Evolutionary conservation across 768 basidiomycete species (phyloP).

Genomic region (Mrakia gelida): DNA sequence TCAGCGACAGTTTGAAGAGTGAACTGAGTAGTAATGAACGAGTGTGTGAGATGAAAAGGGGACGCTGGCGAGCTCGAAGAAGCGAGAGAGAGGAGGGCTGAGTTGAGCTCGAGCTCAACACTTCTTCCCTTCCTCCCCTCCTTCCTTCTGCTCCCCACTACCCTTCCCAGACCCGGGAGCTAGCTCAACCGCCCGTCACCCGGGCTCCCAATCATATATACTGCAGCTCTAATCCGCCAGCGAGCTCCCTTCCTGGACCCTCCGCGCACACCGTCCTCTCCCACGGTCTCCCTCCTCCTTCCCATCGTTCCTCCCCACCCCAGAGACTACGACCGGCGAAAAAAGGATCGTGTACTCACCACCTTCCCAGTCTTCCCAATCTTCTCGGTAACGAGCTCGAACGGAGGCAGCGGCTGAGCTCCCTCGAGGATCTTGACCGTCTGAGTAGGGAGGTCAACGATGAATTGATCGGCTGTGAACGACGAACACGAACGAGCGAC

Average conservation of each 20-base stretch:
- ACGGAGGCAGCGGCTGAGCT: slow-evolving; percentile 46
- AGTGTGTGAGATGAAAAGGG: neutral
- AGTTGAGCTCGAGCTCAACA: neutral
- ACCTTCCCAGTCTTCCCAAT: slow-evolving; percentile 91
- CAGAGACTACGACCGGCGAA: neutral
- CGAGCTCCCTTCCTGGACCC: too few relatives aligned
- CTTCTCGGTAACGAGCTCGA: slow-evolving; percentile 63
- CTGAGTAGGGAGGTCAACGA: slow-evolving; percentile 64
- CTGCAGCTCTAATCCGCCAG: too few relatives aligned
- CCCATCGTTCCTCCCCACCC: neutral
- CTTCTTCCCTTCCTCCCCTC: too few relatives aligned
- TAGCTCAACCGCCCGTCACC: too few relatives aligned
- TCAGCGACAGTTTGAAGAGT: neutral
- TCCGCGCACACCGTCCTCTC: neutral
- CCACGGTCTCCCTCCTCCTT: neutral
- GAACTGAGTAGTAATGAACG: neutral
- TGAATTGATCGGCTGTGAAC: slow-evolving; percentile 41
- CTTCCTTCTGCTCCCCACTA: neutral
- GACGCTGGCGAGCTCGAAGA: too few relatives aligned
- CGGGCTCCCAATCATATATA: too few relatives aligned
- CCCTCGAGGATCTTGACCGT: slow-evolving; percentile 63
- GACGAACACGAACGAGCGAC: neutral
- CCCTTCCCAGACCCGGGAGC: neutral
- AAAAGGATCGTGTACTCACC: slow-evolving; percentile 49
- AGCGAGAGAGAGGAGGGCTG: too few relatives aligned